These are phyloP conservation scores for Salvia sclarea DNA, from an alignment of 305 asterid genomes.

Conservation along the genomic window DNA sequence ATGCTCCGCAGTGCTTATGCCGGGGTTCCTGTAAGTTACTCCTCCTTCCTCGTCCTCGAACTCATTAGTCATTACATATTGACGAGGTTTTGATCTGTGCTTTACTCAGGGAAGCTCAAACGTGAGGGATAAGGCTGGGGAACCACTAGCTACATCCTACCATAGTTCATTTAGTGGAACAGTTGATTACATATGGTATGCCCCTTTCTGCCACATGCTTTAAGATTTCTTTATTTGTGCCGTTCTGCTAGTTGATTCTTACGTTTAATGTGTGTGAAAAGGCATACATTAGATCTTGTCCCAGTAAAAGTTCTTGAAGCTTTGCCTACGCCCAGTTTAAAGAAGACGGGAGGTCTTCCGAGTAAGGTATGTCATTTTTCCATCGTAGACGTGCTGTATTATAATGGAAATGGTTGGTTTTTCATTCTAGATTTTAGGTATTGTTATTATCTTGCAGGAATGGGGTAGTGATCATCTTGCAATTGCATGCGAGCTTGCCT, in stretches of 20 bases:
- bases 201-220: constrained; percentile 14
- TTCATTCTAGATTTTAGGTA: not conserved
- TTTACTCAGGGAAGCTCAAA: constrained; percentile 63
- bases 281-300: constrained; percentile 74
- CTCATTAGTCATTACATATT: constrained; percentile 15
- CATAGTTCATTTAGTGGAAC: constrained; percentile 77
- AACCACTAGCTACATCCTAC: constrained; percentile 77
- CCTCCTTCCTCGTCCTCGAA: constrained; percentile 17
- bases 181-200: constrained; percentile 86
- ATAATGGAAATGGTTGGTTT: constrained; percentile 12
- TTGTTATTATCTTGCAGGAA: constrained; percentile 47
- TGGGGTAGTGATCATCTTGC: constrained; percentile 96
- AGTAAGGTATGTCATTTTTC: constrained; percentile 51
- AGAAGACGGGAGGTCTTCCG: constrained; percentile 72
- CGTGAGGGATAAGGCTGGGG: constrained; percentile 67
- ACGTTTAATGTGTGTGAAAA: constrained; percentile 37
- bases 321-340: constrained; percentile 46
- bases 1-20: constrained; percentile 69
- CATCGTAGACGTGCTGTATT: not conserved
- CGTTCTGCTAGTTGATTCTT: constrained; percentile 16
- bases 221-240: not conserved
- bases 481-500: constrained; percentile 81
- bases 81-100: not conserved
- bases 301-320: constrained; percentile 82
- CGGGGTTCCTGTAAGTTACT: constrained; percentile 62